These are phyloP conservation scores for Xerocomellus chrysenteron DNA, from an alignment of 768 basidiomycete species.

Conservation along the genomic window DNA sequence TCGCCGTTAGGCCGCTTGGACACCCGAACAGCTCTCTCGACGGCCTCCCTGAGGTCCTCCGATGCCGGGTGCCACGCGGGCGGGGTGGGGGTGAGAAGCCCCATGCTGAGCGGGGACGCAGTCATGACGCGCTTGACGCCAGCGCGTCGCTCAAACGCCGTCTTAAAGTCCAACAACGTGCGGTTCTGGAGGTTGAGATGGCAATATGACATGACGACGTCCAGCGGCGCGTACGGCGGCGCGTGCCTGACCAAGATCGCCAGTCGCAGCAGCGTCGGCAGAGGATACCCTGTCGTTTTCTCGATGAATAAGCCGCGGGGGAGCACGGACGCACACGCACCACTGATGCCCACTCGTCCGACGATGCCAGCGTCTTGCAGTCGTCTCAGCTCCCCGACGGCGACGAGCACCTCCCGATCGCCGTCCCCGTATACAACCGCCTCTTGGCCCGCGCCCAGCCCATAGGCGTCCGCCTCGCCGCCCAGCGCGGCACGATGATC, in stretches of 20 bases:
- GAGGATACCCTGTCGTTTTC: conserved; percentile 60
- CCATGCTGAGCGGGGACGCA: conserved; percentile 87
- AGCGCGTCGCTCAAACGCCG: conserved; percentile 60
- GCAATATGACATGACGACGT: conserved; percentile 78
- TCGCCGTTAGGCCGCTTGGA: conserved; percentile 40
- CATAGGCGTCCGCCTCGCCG: conserved; percentile 59
- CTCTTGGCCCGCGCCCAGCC: conserved; percentile 58
- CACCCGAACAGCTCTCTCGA: conserved; percentile 34
- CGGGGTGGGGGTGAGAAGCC: conserved; percentile 57
- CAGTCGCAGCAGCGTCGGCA: conserved; percentile 81
- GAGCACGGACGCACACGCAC: conserved; percentile 35
- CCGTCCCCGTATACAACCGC: conserved; percentile 61
- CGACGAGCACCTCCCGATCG: conserved; percentile 70
- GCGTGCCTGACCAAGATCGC: conserved; percentile 70
- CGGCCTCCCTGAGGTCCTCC: conserved; percentile 43
- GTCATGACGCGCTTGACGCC: conserved; percentile 65
- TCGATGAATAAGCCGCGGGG: no score
- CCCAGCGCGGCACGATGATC: conserved; percentile 55
- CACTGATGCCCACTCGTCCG: conserved; percentile 75
- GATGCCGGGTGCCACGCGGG: conserved; percentile 83
- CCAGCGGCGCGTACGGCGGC: conserved; percentile 67
- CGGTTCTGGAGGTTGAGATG: conserved; percentile 77
- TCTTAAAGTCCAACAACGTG: conserved; percentile 54
- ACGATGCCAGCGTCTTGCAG: conserved; percentile 74
- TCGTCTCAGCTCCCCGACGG: conserved; percentile 61